Conservation (phyloP, 306 rosid genomes). For the Casuarina cunninghamiana region DNA sequence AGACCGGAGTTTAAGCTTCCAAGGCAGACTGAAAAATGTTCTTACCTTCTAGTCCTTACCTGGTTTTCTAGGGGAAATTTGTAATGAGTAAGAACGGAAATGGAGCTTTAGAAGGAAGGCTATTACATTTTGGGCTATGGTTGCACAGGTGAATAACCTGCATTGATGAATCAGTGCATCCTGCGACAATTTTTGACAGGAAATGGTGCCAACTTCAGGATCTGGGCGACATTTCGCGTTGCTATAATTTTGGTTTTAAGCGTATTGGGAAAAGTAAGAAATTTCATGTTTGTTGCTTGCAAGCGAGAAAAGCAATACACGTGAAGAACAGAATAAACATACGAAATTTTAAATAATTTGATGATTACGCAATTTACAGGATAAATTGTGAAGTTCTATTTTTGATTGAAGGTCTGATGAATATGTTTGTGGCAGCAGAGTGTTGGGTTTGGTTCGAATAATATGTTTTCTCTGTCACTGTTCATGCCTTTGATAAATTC, state of each 20-base stretch:
- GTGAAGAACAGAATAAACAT: background rate
- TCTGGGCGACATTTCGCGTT: background rate
- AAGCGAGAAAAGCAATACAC: background rate
- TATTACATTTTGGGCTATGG: background rate
- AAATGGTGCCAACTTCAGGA: background rate
- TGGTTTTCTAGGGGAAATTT: background rate
- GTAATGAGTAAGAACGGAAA: background rate
- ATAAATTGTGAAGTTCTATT: background rate
- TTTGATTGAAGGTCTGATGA: background rate
- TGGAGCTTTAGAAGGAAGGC: background rate
- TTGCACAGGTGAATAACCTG: background rate
- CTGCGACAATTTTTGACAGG: background rate
- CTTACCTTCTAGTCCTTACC: background rate
- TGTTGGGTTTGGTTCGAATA: background rate
- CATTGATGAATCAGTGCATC: background rate
- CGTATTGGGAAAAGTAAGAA: background rate
- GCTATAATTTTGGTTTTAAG: background rate
- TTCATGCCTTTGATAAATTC: background rate
- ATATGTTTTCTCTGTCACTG: background rate
- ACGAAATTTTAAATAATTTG: background rate
- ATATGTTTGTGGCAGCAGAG: background rate
- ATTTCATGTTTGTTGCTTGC: background rate
- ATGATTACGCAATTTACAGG: background rate
- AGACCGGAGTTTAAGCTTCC: background rate
- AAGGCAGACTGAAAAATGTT: background rate